Evolutionary conservation across 1,284 basidiomycete genomes (phyloP).

Genomic region (Tilletia caries): DNA sequence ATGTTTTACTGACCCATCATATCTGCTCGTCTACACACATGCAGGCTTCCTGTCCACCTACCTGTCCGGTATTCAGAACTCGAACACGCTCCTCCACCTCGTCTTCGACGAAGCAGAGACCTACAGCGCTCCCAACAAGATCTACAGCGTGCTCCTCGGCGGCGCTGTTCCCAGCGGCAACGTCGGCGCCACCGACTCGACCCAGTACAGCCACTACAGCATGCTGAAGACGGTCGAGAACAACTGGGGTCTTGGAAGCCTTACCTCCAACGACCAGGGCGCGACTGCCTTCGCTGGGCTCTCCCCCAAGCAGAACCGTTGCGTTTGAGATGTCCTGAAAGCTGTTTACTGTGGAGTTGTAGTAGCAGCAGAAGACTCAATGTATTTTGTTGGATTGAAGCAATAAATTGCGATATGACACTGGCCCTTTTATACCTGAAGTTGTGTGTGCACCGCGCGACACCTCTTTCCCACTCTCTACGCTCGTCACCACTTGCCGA

Average conservation of each 20-base stretch:
- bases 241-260: conserved; percentile 14
- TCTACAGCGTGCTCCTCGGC: conserved; percentile 15
- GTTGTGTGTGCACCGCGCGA: too few species aligned
- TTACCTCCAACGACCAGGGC: neutral
- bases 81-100: conserved; percentile 18
- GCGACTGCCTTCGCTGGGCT: conserved; percentile 6
- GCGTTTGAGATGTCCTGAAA: conserved; percentile 2
- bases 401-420: too few species aligned
- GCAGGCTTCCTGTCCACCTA: conserved; percentile 14
- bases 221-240: conserved; percentile 16
- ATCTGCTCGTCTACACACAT: too few species aligned
- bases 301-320: conserved; percentile 4
- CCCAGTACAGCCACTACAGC: conserved; percentile 15
- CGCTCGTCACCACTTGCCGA: too few species aligned
- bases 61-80: neutral
- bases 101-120: conserved; percentile 17
- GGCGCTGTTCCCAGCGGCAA: conserved; percentile 10
- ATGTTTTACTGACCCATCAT: neutral
- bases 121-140: conserved; percentile 13
- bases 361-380: too few species aligned
- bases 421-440: too few species aligned
- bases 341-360: neutral
- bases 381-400: too few species aligned
- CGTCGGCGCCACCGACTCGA: conserved; percentile 13
- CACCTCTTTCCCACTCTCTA: too few species aligned